A percentile compares a stretch with the other conserved stretches of the same genome.
Evolutionary conservation across 257 asterid genomes (phyloP).

Genomic region (Voacanga thouarsii): DNA sequence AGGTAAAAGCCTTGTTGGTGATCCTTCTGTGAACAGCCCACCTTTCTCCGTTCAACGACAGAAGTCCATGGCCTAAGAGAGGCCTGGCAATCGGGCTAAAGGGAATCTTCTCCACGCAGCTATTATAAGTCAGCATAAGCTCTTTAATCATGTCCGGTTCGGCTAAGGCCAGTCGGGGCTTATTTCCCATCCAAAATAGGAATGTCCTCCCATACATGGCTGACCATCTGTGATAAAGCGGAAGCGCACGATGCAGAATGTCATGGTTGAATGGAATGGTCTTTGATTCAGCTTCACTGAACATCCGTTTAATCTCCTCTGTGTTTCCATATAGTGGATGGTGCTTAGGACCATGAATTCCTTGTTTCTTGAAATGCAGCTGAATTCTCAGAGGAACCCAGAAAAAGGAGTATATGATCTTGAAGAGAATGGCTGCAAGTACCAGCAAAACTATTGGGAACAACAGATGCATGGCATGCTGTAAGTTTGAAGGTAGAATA

Average conservation of each 20-base stretch:
- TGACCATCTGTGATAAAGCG: constrained; percentile 50
- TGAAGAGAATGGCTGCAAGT: neutral
- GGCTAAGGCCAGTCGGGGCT: constrained; percentile 38
- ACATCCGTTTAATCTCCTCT: constrained; percentile 30
- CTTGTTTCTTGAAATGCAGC: constrained; percentile 43
- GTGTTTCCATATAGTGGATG: constrained; percentile 52
- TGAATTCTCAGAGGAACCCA: constrained; percentile 40
- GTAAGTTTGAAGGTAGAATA: no score
- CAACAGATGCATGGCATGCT: neutral
- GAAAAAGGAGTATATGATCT: constrained; percentile 16
- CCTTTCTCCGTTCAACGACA: neutral
- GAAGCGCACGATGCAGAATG: constrained; percentile 36
- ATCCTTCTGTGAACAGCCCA: neutral
- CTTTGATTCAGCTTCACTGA: constrained; percentile 38
- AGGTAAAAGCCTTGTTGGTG: neutral
- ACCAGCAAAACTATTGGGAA: neutral
- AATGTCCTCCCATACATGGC: constrained; percentile 39
- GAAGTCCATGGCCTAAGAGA: neutral
- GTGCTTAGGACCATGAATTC: constrained; percentile 44
- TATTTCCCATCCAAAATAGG: constrained; percentile 47
- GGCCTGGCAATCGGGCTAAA: neutral
- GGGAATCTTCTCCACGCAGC: no score
- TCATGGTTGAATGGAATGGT: constrained; percentile 40
- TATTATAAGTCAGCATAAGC: constrained; percentile 18
- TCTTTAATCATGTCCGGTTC: constrained; percentile 49